A percentile compares a stretch with the other conserved stretches of the same genome.
These are phyloP conservation scores for Atalantia buxifolia DNA, from an alignment of 345 rosid species.

Conservation along the genomic window DNA sequence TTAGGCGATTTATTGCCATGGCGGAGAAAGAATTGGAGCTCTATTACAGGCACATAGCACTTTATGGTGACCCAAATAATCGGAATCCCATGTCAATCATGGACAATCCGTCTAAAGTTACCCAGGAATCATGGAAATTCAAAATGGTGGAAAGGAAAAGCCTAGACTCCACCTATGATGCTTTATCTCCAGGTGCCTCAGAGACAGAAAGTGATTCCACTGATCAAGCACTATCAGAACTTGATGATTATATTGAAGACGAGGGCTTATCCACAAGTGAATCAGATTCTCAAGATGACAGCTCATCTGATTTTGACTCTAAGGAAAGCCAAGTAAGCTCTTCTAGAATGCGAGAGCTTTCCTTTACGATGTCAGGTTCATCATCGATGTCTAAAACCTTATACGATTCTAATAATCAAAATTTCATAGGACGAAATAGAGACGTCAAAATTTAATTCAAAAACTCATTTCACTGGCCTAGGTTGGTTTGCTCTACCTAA, in stretches of 20 bases:
- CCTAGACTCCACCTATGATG: neutral
- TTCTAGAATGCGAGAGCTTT: neutral
- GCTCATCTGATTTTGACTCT: constrained; percentile 1
- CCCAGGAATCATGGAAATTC: constrained; percentile 25
- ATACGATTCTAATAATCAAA: constrained; percentile 9
- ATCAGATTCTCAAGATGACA: constrained; percentile 27
- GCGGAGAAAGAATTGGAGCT: constrained; percentile 83
- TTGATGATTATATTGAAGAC: constrained; percentile 29
- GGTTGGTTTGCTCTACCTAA: neutral
- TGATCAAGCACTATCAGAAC: constrained; percentile 24
- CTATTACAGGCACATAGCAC: constrained; percentile 68
- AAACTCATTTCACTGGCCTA: neutral
- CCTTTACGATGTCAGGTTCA: constrained; percentile 2
- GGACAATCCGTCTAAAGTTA: constrained; percentile 31
- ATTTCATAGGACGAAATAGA: neutral
- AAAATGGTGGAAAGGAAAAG: constrained; percentile 17
- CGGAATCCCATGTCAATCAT: constrained; percentile 52
- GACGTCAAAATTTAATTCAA: neutral
- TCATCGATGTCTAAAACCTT: constrained; percentile 11
- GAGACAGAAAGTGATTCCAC: constrained; percentile 27
- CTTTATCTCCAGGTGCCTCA: constrained; percentile 18
- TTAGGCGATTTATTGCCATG: constrained; percentile 69
- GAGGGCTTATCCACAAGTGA: constrained; percentile 21
- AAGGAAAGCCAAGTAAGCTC: constrained; percentile 10
- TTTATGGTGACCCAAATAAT: constrained; percentile 62